Percentiles rank a stretch among this genome's conserved stretches.
These are phyloP conservation scores for Geotrichum citri-aurantii DNA, from an alignment of 1,139 yeast genomes.

Conservation along the genomic window DNA sequence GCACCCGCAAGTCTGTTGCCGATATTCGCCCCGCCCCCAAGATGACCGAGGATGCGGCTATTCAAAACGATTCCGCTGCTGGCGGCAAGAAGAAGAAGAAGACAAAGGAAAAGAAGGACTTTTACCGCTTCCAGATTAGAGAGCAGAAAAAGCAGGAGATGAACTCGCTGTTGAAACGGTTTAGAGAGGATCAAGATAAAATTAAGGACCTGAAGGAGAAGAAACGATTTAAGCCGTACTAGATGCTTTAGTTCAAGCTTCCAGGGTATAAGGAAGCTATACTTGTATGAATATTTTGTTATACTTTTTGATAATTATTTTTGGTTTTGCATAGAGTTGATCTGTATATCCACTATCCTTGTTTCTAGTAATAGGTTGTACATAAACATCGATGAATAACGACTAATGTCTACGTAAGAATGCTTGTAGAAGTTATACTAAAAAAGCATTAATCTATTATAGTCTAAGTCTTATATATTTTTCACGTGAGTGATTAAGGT, in stretches of 20 bases:
- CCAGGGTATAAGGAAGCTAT: neutral
- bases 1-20: conserved; percentile 57
- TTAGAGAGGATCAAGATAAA: conserved; percentile 85
- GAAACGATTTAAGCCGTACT: conserved; percentile 82
- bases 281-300: neutral
- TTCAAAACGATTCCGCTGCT: conserved; percentile 34
- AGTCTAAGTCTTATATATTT: too few species aligned
- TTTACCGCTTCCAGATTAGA: conserved; percentile 93
- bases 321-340: neutral
- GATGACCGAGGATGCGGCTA: conserved; percentile 40
- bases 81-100: conserved; percentile 53
- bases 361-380: neutral
- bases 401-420: too few species aligned
- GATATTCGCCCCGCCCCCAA: conserved; percentile 34
- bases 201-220: conserved; percentile 72
- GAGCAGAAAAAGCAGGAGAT: conserved; percentile 89
- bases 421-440: too few species aligned
- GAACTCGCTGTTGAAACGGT: conserved; percentile 76
- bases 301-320: neutral
- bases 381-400: too few species aligned
- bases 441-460: too few species aligned
- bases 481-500: too few species aligned
- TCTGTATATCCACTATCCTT: neutral
- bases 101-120: conserved; percentile 81
- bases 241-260: conserved; percentile 17